These are phyloP conservation scores for Sporisorium graminicola DNA, from an alignment of 1,284 basidiomycete species.

Conservation along the genomic window DNA sequence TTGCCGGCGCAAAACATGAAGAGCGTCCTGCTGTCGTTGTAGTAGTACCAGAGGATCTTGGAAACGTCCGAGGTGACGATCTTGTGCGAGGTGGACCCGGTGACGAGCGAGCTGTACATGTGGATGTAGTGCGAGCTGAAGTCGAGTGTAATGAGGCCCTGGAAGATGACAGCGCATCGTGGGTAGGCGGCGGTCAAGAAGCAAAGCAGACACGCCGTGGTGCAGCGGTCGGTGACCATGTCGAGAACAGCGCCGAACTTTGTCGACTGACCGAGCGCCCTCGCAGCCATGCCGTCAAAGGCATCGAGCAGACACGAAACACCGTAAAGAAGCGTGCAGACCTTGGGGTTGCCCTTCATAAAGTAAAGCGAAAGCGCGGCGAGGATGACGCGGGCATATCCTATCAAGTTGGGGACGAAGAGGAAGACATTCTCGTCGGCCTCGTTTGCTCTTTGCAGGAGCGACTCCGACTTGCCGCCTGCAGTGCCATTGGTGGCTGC, in stretches of 20 bases:
- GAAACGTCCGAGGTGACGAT: conserved; percentile 90
- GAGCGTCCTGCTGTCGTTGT: conserved; percentile 88
- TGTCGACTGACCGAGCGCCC: conserved; percentile 85
- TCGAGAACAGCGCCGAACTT: conserved; percentile 98
- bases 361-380: conserved; percentile 90
- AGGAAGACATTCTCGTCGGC: conserved; percentile 71
- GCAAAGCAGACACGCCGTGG: conserved; percentile 92
- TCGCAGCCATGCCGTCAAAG: conserved; percentile 93
- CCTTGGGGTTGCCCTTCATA: conserved; percentile 86
- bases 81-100: conserved; percentile 93
- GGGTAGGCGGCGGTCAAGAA: conserved; percentile 93
- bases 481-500: conserved; percentile 29
- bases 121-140: conserved; percentile 99
- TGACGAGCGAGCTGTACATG: conserved; percentile 98
- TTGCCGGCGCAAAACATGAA: conserved; percentile 97
- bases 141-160: conserved; percentile 95
- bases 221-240: conserved; percentile 99
- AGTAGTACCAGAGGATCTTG: conserved; percentile 90
- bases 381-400: conserved; percentile 88
- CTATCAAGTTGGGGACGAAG: conserved; percentile 96
- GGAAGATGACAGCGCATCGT: conserved; percentile 84
- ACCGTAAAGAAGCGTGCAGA: conserved; percentile 89
- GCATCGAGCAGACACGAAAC: conserved; percentile 95
- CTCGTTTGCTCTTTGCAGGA: conserved; percentile 44
- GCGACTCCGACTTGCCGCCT: conserved; percentile 31